Percentiles rank a stretch among this genome's conserved stretches.
Conservation (phyloP, 345 rosid genomes). For the Clausena lansium region DNA sequence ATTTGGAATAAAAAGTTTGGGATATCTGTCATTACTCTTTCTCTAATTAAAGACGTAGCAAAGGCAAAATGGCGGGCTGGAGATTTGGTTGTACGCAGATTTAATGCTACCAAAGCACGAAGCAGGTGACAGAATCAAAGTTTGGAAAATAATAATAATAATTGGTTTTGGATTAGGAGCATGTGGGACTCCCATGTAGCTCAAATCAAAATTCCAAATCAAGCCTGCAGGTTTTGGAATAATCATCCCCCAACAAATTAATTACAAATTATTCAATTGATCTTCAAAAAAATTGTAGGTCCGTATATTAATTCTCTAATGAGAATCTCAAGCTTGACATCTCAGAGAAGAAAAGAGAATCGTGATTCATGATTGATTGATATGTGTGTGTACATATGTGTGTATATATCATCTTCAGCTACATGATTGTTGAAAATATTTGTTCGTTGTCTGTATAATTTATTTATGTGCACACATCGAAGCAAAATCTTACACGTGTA, state of each 20-base stretch:
- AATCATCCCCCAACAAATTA: no score
- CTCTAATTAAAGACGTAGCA: neutral
- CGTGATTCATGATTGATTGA: conserved; percentile 11
- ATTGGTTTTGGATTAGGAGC: neutral
- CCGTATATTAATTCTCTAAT: neutral
- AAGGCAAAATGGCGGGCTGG: neutral
- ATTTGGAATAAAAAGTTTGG: no score
- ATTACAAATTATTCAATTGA: no score
- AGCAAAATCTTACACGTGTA: conserved; percentile 17
- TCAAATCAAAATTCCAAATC: conserved; percentile 24
- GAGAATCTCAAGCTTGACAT: conserved; percentile 22
- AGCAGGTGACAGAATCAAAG: conserved; percentile 1
- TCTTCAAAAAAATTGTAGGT: conserved; percentile 16
- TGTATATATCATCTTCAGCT: neutral
- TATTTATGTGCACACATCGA: neutral
- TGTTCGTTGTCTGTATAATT: neutral
- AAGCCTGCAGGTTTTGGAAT: conserved; percentile 3
- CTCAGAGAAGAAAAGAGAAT: neutral
- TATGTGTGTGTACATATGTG: neutral
- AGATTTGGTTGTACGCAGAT: neutral
- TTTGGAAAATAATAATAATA: conserved; percentile 4
- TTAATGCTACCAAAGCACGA: conserved; percentile 1
- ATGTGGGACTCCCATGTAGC: conserved; percentile 18
- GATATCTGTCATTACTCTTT: no score
- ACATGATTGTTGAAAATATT: neutral